These are phyloP conservation scores for Tricholoma sp. DNA, from an alignment of 768 basidiomycete species.

Conservation along the genomic window DNA sequence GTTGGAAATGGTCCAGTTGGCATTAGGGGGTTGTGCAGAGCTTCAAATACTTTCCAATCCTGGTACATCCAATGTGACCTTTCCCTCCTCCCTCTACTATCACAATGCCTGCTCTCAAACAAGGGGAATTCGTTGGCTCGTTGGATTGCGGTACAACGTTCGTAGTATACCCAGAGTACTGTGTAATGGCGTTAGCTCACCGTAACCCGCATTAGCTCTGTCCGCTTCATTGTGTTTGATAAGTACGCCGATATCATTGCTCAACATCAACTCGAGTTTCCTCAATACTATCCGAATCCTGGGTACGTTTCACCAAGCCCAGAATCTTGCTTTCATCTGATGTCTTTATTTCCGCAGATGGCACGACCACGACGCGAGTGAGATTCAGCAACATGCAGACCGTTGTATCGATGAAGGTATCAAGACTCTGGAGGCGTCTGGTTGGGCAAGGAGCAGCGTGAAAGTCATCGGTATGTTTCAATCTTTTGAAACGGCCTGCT, in stretches of 20 bases:
- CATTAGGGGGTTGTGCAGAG: neutral
- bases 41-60: neutral
- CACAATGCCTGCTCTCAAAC: conserved; percentile 35
- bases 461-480: conserved; percentile 82
- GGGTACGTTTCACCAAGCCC: conserved; percentile 41
- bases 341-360: conserved; percentile 46
- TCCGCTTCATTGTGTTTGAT: conserved; percentile 90
- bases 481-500: conserved; percentile 14
- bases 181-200: neutral
- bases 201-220: conserved; percentile 50
- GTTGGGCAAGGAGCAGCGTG: conserved; percentile 76
- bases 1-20: too few species aligned
- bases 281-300: conserved; percentile 88
- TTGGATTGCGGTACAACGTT: conserved; percentile 96
- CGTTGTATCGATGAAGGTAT: conserved; percentile 72
- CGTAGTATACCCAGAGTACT: conserved; percentile 23
- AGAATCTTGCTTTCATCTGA: neutral
- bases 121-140: conserved; percentile 85
- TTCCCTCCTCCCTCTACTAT: conserved; percentile 6
- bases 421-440: conserved; percentile 62
- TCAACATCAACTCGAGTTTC: conserved; percentile 88
- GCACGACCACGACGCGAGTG: conserved; percentile 91
- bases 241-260: conserved; percentile 82
- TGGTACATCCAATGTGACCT: neutral
- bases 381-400: conserved; percentile 73